Percentiles rank a stretch among this genome's conserved stretches.
phyloP scores from a whole-genome alignment of 1,284 basidiomycete genomes.

The Golubevia sp. region DNA sequence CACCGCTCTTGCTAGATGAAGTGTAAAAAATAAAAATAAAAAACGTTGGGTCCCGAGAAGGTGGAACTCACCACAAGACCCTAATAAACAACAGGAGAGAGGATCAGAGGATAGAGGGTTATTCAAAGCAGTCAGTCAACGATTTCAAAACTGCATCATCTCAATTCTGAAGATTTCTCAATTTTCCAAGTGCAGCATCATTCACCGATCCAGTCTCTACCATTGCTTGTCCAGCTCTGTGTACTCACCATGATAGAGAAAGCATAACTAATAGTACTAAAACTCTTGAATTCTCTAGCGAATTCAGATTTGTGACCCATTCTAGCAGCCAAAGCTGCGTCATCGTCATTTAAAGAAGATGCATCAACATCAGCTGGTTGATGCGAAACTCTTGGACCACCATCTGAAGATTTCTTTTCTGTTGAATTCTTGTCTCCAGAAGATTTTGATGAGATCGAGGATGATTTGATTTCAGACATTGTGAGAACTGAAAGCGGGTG shows the following conservation, averaged over 20 bases:
- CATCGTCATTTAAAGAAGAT: slow-evolving; percentile 18
- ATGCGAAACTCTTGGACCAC: not conserved
- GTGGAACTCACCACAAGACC: too few species aligned
- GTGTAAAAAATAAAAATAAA: too few species aligned
- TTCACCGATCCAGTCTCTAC: not conserved
- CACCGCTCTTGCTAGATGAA: too few species aligned
- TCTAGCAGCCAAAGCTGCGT: slow-evolving; percentile 41
- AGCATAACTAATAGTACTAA: slow-evolving; percentile 57
- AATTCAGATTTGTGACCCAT: slow-evolving; percentile 57
- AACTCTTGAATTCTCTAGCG: slow-evolving; percentile 56
- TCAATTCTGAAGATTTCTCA: too few species aligned
- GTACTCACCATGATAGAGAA: slow-evolving; percentile 45
- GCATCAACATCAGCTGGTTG: slow-evolving; percentile 18
- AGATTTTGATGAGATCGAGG: not conserved
- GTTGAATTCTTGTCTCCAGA: not conserved
- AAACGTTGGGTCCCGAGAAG: too few species aligned
- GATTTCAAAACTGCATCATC: too few species aligned
- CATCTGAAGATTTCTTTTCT: not conserved
- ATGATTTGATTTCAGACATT: not conserved
- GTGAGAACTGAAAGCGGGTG: not conserved
- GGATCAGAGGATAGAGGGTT: too few species aligned
- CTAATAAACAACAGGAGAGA: too few species aligned
- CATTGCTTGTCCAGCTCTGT: too few species aligned
- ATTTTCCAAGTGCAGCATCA: too few species aligned
- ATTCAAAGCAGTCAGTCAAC: too few species aligned